Base-by-base conservation (phyloP, 805 yeast species). In the Yueomyces sinensis region DNA sequence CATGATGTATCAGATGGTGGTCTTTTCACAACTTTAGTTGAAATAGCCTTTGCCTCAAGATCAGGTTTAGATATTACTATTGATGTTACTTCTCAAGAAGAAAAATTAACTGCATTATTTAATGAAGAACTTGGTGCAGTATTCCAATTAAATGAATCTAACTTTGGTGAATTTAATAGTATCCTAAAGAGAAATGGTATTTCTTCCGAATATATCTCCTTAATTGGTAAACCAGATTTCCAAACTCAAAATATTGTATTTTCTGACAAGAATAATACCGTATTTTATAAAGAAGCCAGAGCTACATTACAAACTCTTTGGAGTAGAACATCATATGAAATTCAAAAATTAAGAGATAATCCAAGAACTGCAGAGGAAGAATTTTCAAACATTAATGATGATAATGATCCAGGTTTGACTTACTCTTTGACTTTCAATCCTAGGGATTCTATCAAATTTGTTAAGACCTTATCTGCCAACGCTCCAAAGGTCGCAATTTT, bases 1-100 rank as follows among this genome's bases (percentile, higher is more conserved):
- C 98, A 91, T 54, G 98, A 91, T 59, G 70, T 89, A 50, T 82
- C 95, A 17, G 98, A 91, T 58, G 98, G 98, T 70, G 98, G 98
- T 54, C 66, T 89, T 52, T 63, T 87, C 38, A 76, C 81, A 30
- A 77, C 97, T 9, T 64, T 82, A 31, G 62, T 80, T 30, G 98
- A 91, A 64, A 91, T 91, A 97, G 94, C 95, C 1, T 91, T 91
- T 62, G 95, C 97, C 31, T 87, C 89, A 23, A 76, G 96, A 63
- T 72, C 75, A 35, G 98, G 98, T 43, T 54, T 87, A 38, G 69
- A 75, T 34, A 61, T 87, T 36, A 55, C 61, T 27, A 40, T 78
- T 27, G 47, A 52, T 15, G 55, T 62, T 9, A 47, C 51, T 14
- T 44, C 50, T 17, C 50, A 49, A 19, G 65, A 63, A 18, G 70